A percentile compares a stretch with the other conserved stretches of the same genome.
Conservation (phyloP, 2,329 filamentous ascomycete species). For the Neobulgaria alba region DNA sequence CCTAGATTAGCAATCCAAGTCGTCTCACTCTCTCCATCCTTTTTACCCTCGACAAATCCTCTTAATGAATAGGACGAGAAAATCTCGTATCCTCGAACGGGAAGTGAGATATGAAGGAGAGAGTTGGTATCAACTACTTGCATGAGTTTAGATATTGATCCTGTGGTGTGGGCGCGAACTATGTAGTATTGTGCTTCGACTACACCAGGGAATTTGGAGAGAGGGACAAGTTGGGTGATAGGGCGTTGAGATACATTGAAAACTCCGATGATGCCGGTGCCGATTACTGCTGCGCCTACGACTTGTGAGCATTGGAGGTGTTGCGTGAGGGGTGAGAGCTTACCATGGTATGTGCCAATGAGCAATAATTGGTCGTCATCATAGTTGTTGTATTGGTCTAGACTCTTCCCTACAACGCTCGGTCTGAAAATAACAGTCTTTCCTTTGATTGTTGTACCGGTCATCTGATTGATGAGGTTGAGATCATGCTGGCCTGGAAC, state of each 20-base stretch:
- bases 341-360: slow-evolving; percentile 69
- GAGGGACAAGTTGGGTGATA: slow-evolving; percentile 59
- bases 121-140: slow-evolving; percentile 35
- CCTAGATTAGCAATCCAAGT: slow-evolving; percentile 63
- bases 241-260: slow-evolving; percentile 68
- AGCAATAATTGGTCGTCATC: slow-evolving; percentile 67
- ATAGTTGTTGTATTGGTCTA: slow-evolving; percentile 68
- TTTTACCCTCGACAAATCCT: slow-evolving; percentile 38
- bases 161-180: slow-evolving; percentile 62
- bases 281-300: slow-evolving; percentile 46
- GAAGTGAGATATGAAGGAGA: slow-evolving; percentile 55
- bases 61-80: slow-evolving; percentile 64
- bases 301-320: no score
- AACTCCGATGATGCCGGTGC: slow-evolving; percentile 69
- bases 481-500: slow-evolving; percentile 74
- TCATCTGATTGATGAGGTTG: slow-evolving; percentile 70
- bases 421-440: slow-evolving; percentile 77
- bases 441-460: slow-evolving; percentile 60
- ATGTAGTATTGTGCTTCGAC: slow-evolving; percentile 53
- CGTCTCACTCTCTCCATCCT: slow-evolving; percentile 23
- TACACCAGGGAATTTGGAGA: slow-evolving; percentile 67
- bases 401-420: slow-evolving; percentile 61
- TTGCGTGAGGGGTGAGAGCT: slow-evolving; percentile 9
- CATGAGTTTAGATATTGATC: slow-evolving; percentile 48
- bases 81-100: slow-evolving; percentile 67